phyloP scores from a whole-genome alignment of 208 protist species.

The Phytomonas sp. region DNA sequence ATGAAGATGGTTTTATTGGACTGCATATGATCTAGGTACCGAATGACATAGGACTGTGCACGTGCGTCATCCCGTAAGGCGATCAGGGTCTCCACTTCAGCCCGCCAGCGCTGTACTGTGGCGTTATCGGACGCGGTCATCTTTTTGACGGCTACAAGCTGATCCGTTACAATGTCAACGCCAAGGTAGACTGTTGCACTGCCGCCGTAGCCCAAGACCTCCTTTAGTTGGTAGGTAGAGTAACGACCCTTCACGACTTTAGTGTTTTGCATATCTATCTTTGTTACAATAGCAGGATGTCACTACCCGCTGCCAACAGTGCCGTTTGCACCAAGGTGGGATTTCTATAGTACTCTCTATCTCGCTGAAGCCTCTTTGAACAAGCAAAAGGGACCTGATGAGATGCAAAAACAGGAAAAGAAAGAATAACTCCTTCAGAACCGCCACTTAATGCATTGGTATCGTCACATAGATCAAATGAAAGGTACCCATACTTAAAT shows the following conservation, averaged over 20 bases:
- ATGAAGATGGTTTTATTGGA: conserved; percentile 49
- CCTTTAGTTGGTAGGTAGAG: conserved; percentile 68
- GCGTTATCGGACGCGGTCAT: conserved; percentile 32
- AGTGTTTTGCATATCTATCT: conserved; percentile 11
- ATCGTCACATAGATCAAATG: too few relatives aligned
- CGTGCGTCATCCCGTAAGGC: conserved; percentile 19
- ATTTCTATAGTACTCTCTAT: too few relatives aligned
- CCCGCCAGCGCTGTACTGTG: conserved; percentile 46
- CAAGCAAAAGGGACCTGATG: conserved; percentile 9
- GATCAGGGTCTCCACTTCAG: conserved; percentile 61
- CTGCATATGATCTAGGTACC: conserved; percentile 79
- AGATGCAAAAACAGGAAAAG: conserved; percentile 4
- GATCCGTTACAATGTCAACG: conserved; percentile 33
- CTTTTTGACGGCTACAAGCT: conserved; percentile 66
- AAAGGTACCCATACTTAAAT: neutral
- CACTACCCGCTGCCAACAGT: neutral
- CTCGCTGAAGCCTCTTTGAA: conserved; percentile 14
- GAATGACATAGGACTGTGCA: conserved; percentile 49
- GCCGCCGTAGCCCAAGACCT: conserved; percentile 66
- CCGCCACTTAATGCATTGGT: too few relatives aligned
- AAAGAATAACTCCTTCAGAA: conserved; percentile 6
- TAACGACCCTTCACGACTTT: conserved; percentile 68
- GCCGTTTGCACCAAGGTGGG: conserved; percentile 2
- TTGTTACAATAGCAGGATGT: neutral
- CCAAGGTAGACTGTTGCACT: conserved; percentile 67